Conservation (phyloP, 345 rosid species). For the Durio zibethinus region DNA sequence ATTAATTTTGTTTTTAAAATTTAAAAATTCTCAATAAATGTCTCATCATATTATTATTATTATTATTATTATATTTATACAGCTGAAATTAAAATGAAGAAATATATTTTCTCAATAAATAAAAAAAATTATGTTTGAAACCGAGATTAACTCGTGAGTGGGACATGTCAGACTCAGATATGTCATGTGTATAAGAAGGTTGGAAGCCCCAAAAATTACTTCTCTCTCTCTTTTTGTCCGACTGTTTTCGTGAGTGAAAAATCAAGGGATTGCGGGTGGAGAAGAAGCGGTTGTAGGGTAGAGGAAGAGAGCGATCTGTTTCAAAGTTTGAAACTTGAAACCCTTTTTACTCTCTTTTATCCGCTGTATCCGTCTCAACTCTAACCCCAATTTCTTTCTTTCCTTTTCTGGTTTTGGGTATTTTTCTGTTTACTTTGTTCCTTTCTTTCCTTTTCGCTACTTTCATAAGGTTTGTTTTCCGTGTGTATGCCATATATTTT, state of each 20-base stretch:
- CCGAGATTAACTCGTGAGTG: background rate
- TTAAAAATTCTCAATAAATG: too few relatives aligned
- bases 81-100: too few relatives aligned
- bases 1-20: too few relatives aligned
- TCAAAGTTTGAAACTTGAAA: background rate
- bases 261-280: slow-evolving; percentile 16
- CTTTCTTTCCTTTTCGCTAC: background rate
- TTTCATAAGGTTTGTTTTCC: background rate
- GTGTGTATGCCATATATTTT: background rate
- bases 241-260: slow-evolving; percentile 5
- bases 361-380: slow-evolving; percentile 11
- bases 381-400: slow-evolving; percentile 3
- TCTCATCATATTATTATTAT: too few relatives aligned
- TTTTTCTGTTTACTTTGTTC: too few relatives aligned
- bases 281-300: background rate
- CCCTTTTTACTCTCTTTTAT: background rate
- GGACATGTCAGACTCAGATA: background rate
- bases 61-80: too few relatives aligned
- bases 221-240: background rate
- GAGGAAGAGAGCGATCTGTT: background rate
- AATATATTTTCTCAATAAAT: too few relatives aligned
- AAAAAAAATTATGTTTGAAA: too few relatives aligned
- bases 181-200: background rate
- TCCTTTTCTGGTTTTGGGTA: background rate
- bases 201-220: background rate